phyloP scores from a whole-genome alignment of 805 yeast genomes.

The Candida mattraensis region DNA sequence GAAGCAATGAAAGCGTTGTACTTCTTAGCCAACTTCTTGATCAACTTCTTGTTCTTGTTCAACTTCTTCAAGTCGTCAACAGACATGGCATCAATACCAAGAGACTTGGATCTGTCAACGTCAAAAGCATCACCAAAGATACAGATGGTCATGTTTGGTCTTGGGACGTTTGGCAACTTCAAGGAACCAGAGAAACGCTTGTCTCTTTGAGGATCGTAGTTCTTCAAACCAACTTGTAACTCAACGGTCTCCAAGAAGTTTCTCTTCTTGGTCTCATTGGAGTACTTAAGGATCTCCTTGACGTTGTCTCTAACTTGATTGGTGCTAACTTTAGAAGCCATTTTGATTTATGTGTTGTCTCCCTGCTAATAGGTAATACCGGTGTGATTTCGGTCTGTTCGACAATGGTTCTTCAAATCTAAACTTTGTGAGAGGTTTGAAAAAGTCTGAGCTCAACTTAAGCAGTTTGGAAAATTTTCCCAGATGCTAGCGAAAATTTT shows the following conservation, averaged over 20 bases:
- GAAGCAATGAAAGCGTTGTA: slow-evolving; percentile 99
- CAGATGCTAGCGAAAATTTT: slow-evolving; percentile 1
- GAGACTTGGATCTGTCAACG: slow-evolving; percentile 99
- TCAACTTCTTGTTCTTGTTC: slow-evolving; percentile 99
- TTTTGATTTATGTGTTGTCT: slow-evolving; percentile 54
- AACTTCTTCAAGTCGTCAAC: slow-evolving; percentile 99
- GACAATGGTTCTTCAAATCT: slow-evolving; percentile 43
- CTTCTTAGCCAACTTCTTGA: slow-evolving; percentile 99
- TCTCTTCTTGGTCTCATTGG: slow-evolving; percentile 98
- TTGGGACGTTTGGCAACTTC: slow-evolving; percentile 98
- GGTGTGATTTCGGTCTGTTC: slow-evolving; percentile 41
- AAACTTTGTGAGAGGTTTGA: neutral
- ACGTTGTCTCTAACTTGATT: slow-evolving; percentile 97
- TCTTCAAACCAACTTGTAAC: slow-evolving; percentile 99
- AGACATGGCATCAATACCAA: slow-evolving; percentile 99
- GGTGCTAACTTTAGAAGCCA: slow-evolving; percentile 86
- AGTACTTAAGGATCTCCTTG: slow-evolving; percentile 83
- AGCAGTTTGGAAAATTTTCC: slow-evolving; percentile 3
- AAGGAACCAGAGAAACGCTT: slow-evolving; percentile 99
- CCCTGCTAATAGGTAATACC: slow-evolving; percentile 60
- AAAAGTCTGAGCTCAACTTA: no score
- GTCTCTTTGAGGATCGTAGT: slow-evolving; percentile 99
- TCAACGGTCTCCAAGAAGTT: slow-evolving; percentile 99
- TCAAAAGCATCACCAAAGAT: slow-evolving; percentile 99
- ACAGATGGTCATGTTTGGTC: slow-evolving; percentile 99